A percentile compares a stretch with the other conserved stretches of the same genome.
phyloP scores from a whole-genome alignment of 2,329 filamentous ascomycete species.

The Myotisia sp. region DNA sequence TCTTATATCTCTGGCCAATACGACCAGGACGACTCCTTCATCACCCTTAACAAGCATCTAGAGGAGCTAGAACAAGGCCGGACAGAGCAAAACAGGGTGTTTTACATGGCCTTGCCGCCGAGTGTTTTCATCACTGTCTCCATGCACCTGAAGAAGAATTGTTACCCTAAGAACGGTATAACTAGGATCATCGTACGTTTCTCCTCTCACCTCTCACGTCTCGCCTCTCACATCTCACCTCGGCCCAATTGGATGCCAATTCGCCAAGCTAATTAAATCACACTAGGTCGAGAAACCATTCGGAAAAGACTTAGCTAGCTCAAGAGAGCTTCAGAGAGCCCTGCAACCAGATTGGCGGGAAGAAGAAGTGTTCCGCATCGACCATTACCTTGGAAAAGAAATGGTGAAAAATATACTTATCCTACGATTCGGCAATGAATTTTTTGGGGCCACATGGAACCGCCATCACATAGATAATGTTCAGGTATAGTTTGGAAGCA shows the following conservation, averaged over 20 bases:
- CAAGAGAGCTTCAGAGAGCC: slow-evolving; percentile 84
- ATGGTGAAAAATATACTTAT: slow-evolving; percentile 99
- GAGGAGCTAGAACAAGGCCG: slow-evolving; percentile 69
- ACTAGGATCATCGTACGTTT: slow-evolving; percentile 75
- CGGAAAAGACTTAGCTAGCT: slow-evolving; percentile 89
- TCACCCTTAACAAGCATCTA: slow-evolving; percentile 70
- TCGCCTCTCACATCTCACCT: slow-evolving; percentile 3
- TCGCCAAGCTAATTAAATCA: too few relatives aligned
- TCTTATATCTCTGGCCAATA: slow-evolving; percentile 95
- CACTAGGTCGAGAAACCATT: slow-evolving; percentile 99
- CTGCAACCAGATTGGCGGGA: slow-evolving; percentile 97
- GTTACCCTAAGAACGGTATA: slow-evolving; percentile 83
- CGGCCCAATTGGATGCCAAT: background rate
- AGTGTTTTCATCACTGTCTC: slow-evolving; percentile 97
- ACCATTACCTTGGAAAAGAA: slow-evolving; percentile 98
- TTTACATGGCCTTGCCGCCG: slow-evolving; percentile 97
- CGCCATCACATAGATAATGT: slow-evolving; percentile 98
- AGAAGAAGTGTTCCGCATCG: slow-evolving; percentile 96
- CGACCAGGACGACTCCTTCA: slow-evolving; percentile 90
- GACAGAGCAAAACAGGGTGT: slow-evolving; percentile 76
- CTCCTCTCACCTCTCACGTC: slow-evolving; percentile 5
- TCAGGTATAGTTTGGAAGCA: slow-evolving; percentile 41
- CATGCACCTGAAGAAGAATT: slow-evolving; percentile 91
- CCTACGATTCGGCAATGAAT: slow-evolving; percentile 94
- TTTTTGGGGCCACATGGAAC: slow-evolving; percentile 98